Conservation (phyloP, 306 rosid species). For the Rubus parviflorus region DNA sequence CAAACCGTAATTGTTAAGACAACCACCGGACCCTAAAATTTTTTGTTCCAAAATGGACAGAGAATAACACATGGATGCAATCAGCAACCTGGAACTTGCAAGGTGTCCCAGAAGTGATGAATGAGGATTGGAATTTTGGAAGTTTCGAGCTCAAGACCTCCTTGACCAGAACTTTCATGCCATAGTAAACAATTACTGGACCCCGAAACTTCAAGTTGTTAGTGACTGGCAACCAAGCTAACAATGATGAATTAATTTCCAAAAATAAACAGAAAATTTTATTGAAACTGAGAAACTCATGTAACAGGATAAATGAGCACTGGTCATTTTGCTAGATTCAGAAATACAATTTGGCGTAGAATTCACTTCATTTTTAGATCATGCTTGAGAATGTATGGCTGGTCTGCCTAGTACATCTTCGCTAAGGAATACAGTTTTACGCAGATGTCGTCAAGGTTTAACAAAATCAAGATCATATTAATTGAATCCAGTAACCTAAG, state of each 20-base stretch:
- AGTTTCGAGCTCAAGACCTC: neutral
- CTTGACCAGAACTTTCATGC: neutral
- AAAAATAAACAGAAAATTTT: neutral
- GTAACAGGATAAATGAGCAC: neutral
- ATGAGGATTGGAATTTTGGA: neutral
- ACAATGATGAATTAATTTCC: neutral
- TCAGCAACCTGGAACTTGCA: neutral
- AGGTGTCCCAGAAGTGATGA: neutral
- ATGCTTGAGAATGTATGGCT: too few relatives aligned
- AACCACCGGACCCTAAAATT: neutral
- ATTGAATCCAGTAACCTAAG: neutral
- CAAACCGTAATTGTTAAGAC: conserved; percentile 36
- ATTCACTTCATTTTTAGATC: too few relatives aligned
- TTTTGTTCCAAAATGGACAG: neutral
- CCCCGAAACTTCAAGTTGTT: neutral
- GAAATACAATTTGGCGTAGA: neutral
- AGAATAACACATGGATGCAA: neutral
- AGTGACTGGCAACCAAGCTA: neutral
- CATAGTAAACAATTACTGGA: neutral
- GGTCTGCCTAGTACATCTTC: neutral
- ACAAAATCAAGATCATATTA: neutral
- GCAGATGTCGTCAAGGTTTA: too few relatives aligned
- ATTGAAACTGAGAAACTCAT: neutral
- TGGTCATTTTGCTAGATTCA: neutral
- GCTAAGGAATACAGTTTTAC: neutral